Evolutionary conservation across 2,329 filamentous ascomycete genomes (phyloP).

Genomic region (Phialophora chinensis): DNA sequence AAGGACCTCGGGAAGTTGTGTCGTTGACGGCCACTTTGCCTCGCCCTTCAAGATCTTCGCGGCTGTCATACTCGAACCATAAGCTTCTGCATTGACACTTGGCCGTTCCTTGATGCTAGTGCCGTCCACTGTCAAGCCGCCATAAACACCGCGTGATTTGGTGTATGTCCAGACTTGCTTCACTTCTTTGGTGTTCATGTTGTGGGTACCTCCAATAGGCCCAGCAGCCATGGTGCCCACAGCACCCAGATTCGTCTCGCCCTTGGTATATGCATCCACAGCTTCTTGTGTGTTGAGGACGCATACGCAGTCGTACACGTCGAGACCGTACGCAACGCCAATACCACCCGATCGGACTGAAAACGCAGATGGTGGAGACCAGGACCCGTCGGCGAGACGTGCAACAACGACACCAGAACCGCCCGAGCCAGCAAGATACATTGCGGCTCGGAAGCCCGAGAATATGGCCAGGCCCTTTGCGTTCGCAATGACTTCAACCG

Average conservation of each 20-base stretch:
- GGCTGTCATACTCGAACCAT: constrained; percentile 22
- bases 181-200: constrained; percentile 24
- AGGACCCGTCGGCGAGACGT: constrained; percentile 30
- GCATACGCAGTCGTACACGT: constrained; percentile 32
- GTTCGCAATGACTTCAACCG: constrained; percentile 27
- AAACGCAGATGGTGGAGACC: constrained; percentile 29
- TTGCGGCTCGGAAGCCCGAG: constrained; percentile 28
- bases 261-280: constrained; percentile 20
- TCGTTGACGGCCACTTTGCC: constrained; percentile 10
- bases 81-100: constrained; percentile 21
- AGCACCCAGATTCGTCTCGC: constrained; percentile 21
- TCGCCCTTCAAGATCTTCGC: constrained; percentile 26
- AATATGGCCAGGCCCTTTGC: constrained; percentile 32
- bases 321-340: constrained; percentile 27
- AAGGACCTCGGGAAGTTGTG: constrained; percentile 18
- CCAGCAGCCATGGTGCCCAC: constrained; percentile 25
- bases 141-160: constrained; percentile 28
- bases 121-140: constrained; percentile 30
- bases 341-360: constrained; percentile 23
- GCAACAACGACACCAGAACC: constrained; percentile 32
- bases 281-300: constrained; percentile 33
- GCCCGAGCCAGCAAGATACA: constrained; percentile 30
- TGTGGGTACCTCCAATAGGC: constrained; percentile 23
- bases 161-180: constrained; percentile 33
- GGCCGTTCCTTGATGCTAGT: constrained; percentile 23